phyloP scores from a whole-genome alignment of 768 basidiomycete species.

The Omphalotus guepiniiformis region DNA sequence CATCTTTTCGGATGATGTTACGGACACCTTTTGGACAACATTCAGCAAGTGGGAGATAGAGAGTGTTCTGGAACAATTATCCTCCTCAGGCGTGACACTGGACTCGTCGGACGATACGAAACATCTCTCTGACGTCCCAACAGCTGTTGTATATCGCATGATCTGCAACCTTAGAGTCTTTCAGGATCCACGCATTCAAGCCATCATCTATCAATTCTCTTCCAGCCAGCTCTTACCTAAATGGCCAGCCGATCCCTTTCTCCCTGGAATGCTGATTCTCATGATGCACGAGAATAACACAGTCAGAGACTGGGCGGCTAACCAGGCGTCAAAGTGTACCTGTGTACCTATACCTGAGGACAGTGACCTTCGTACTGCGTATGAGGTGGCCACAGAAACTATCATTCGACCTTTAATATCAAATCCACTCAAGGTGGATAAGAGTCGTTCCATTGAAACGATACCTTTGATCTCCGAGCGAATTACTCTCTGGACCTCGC shows the following conservation, averaged over 20 bases:
- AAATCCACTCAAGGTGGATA: too few relatives aligned
- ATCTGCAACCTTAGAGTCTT: slow-evolving; percentile 59
- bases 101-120: slow-evolving; percentile 12
- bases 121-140: slow-evolving; percentile 37
- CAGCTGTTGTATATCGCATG: slow-evolving; percentile 57
- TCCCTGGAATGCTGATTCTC: slow-evolving; percentile 57
- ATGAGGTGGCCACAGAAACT: slow-evolving; percentile 40
- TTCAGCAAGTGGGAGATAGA: slow-evolving; percentile 67
- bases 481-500: slow-evolving; percentile 49
- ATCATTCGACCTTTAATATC: slow-evolving; percentile 30
- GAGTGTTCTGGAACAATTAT: slow-evolving; percentile 46
- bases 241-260: slow-evolving; percentile 59
- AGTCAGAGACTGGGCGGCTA: slow-evolving; percentile 59
- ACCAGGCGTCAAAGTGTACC: slow-evolving; percentile 36
- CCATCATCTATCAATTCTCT: slow-evolving; percentile 32
- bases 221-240: slow-evolving; percentile 32
- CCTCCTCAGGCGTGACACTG: slow-evolving; percentile 15
- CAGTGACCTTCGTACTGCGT: slow-evolving; percentile 43
- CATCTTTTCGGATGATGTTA: slow-evolving; percentile 48
- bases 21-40: slow-evolving; percentile 54
- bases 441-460: neutral
- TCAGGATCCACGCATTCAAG: slow-evolving; percentile 42
- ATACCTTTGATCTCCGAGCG: slow-evolving; percentile 34
- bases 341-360: slow-evolving; percentile 37
- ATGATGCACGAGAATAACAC: slow-evolving; percentile 44